These are phyloP conservation scores for Fistulifera solaris DNA, from an alignment of 108 stramenopile genomes.

Conservation along the genomic window DNA sequence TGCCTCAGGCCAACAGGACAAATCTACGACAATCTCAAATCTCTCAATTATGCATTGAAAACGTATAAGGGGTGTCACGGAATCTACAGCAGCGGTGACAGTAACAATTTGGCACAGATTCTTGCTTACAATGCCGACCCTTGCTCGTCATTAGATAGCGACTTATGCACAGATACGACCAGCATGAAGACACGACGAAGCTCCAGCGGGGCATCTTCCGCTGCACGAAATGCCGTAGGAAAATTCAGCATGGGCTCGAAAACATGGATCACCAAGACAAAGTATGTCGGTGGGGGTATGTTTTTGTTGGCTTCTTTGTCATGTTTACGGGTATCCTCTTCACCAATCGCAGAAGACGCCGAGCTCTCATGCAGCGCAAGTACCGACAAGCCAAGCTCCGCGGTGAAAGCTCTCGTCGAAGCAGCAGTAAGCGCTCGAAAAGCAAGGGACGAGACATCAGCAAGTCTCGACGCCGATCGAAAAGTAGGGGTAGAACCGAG, in stretches of 20 bases:
- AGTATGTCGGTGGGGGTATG: slow-evolving; percentile 73
- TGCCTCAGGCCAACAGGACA: slow-evolving; percentile 45
- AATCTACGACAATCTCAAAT: slow-evolving; percentile 39
- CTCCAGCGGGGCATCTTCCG: slow-evolving; percentile 9
- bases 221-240: slow-evolving; percentile 4
- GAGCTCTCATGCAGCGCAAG: slow-evolving; percentile 83
- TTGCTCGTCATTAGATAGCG: slow-evolving; percentile 46
- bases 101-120: slow-evolving; percentile 22
- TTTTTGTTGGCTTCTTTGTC: slow-evolving; percentile 64
- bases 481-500: background rate
- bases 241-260: slow-evolving; percentile 36
- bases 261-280: slow-evolving; percentile 58
- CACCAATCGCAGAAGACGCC: slow-evolving; percentile 73
- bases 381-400: slow-evolving; percentile 50
- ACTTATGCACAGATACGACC: slow-evolving; percentile 34
- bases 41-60: slow-evolving; percentile 54
- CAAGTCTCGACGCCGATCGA: background rate
- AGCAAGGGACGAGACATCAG: background rate
- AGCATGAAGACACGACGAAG: slow-evolving; percentile 9
- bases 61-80: slow-evolving; percentile 18
- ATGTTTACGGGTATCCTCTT: slow-evolving; percentile 87
- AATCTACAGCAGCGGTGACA: slow-evolving; percentile 14
- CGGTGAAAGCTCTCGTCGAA: slow-evolving; percentile 3
- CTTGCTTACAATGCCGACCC: slow-evolving; percentile 44
- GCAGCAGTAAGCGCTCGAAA: background rate